Evolutionary conservation across 202 grass and related monocot species (phyloP), one percentile per base, ranked within the genome.

Genomic region (Musa balbisiana): DNA sequence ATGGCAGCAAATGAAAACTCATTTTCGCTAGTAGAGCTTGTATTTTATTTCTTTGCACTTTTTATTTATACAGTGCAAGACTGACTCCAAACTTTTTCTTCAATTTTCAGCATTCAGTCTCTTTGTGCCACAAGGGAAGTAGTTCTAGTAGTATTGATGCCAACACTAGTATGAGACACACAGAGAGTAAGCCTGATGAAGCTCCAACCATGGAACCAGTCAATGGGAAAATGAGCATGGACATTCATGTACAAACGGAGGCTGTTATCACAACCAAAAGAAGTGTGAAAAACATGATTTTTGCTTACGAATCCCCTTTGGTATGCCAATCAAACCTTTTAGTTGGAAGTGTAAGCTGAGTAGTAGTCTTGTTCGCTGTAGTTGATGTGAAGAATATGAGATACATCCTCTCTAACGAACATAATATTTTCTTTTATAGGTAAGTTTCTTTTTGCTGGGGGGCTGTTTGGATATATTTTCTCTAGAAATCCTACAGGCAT

Each of bases 211-310:
- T 83, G 73, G 55, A 70, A 68, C 62, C 62, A 21, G 51, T 50
- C 51, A 80, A 80, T 17, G 59, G 81, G 64, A 78, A 51, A 22
- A 69, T 75, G 33, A 43, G 33, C 8, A 43, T 43, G 33, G 33
- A 43, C 55, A 25, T 49, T 25, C 22, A 24, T 63, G 75, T 51
- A 53, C 58, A 3, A 26, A 68, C 14, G 1, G 25, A 80, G 72
- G 74, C 72, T 53, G 64, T 73, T 58, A 13, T 74, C 74, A 59
- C 70, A 33, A 73, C 56, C 14, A 92, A 85, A 80, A 90, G 78
- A 26, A 84, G 86, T 75, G 89, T 87, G 69, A 96, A 90, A 77
- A 82, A 29, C 92, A 92, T 83, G 89, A 92, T 67, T 96, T 96
- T 82, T 90, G 83, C 75, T 29, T 96, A 51, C 87, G 92, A 43